These are phyloP conservation scores for Quambalaria eucalypti DNA, from an alignment of 1,284 basidiomycete species.

Conservation along the genomic window DNA sequence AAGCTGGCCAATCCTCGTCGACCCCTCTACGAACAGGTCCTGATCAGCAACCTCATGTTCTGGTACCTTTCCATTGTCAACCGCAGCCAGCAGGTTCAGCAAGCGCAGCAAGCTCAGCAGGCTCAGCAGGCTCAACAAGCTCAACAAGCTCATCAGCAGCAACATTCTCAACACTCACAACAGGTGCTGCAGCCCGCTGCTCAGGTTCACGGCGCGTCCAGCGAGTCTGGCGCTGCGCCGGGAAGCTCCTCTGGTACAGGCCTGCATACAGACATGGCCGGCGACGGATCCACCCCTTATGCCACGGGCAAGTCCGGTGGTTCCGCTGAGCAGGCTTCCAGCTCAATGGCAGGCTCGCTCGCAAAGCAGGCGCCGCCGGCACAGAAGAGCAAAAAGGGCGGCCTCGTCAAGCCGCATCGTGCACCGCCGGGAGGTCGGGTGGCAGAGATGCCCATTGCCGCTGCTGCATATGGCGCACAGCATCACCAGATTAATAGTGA, in stretches of 20 bases:
- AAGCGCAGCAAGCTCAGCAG: conserved; percentile 12
- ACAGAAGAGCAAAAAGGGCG: conserved; percentile 6
- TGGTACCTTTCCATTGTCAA: conserved; percentile 99
- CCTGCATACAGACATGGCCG: neutral
- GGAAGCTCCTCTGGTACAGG: neutral
- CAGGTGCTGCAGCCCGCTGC: conserved; percentile 39
- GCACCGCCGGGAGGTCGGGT: conserved; percentile 51
- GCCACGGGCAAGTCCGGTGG: neutral
- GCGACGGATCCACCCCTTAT: neutral
- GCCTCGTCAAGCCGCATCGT: conserved; percentile 33
- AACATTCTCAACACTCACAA: conserved; percentile 9
- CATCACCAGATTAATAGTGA: conserved; percentile 83
- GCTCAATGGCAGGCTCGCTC: neutral
- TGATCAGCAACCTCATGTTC: conserved; percentile 99
- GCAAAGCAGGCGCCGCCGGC: neutral
- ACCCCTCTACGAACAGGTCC: conserved; percentile 92
- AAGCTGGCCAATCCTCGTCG: conserved; percentile 93
- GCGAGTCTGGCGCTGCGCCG: neutral
- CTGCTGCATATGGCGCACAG: conserved; percentile 85
- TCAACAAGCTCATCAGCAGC: neutral
- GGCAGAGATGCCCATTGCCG: conserved; percentile 74
- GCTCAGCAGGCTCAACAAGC: conserved; percentile 2
- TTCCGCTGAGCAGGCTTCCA: neutral
- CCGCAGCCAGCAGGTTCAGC: conserved; percentile 49
- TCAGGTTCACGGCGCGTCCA: conserved; percentile 6